Evolutionary conservation across 805 yeast genomes (phyloP), one percentile per base, ranked within the genome.

Genomic region (Metschnikowia cerradonensis): DNA sequence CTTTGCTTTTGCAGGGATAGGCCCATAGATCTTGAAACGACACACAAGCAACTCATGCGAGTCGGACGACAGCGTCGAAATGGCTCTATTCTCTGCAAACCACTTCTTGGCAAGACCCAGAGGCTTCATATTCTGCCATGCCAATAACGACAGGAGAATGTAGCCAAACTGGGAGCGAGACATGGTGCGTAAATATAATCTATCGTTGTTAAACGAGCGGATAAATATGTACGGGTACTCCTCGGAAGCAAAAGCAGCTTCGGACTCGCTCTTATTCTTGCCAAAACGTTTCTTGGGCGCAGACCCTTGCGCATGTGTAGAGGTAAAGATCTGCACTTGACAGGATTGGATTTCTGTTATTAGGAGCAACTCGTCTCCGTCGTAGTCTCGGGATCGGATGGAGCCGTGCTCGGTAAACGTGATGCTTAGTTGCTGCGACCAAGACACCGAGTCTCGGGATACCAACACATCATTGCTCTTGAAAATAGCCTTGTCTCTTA

Each of bases 1-100:
- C 50, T 70, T 71, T 42, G 67, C 56, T 31, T 68, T 69, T n/a
- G 64, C 47, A 4, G 82, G 80, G 13, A 80, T 57, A 3, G 88
- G 88, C 0, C 88, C 90, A 65, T 67, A 86, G 1, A 86, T 73
- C 61, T 80, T 81, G 59, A 86, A 81, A 37, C 86, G 75, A 50
- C 89, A 83, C 17, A 83, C 85, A 45, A 85, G 66, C 13, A 85
- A 60, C 55, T 68, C 74, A 57, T 68, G 73, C 5, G 63, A 64
- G 40, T 49, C 60, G 22, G 51, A 55, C 22, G 57, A 41, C 41
- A 63, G 57, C n/a, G 53, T 49, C 13, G 61, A 52, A 22, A 56
- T 55, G 19, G 70, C 68, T 45, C 65, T 69, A 53, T 73, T 73
- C 40, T 68, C 70, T 49, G 70, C 70, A 54, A 67, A 70, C 82